Evolutionary conservation across 106 monocot genomes (phyloP), one percentile per base, ranked within the genome.

Genomic region (Vanilla planifolia): DNA sequence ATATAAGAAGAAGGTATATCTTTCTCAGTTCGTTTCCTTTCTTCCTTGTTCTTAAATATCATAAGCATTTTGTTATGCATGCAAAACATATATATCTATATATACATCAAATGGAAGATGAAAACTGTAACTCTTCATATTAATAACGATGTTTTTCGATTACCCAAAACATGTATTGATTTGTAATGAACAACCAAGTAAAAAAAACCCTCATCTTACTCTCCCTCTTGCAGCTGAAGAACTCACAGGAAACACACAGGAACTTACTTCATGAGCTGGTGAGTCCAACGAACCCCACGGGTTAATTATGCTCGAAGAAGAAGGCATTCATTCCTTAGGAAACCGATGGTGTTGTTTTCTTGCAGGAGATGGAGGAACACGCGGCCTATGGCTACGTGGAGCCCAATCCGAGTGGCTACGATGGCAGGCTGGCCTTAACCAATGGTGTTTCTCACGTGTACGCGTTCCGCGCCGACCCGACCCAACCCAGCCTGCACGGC

Each of bases 401-500:
- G 14, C 70, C 73, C 11, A 61, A 67, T 27, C 71, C 74, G 2
- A 30, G 3, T 9, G 41, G 39, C 67, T 82, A 76, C 32, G 82
- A 76, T 19, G 63, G 43, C 32, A 41, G 58, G n/a, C 56, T 70
- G 11, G 91, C 76, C 10, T 60, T 86, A 3, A 67, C 72, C 1
- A 68, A 71, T 66, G 79, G 61, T 6, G 75, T 55, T 8, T 33
- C 77, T 10, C 68, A 88, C 43, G 53, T 83, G 72, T 79, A 80
- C 26, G 68, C 74, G 0, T 83, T 77, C 70, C 77, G 83, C 1
- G 67, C 83, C 33, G 79, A 82, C 51, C 86, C 92, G 1, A 80
- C 55, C 74, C 92, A 92, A 55, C 92, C 86, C 21, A 92, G 87
- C 67, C 77, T 92, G 16, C 86, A 86, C 29, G 77, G 69, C 7